These are phyloP conservation scores for Diaporthe eres DNA, from an alignment of 2,329 filamentous ascomycete genomes.

Conservation along the genomic window DNA sequence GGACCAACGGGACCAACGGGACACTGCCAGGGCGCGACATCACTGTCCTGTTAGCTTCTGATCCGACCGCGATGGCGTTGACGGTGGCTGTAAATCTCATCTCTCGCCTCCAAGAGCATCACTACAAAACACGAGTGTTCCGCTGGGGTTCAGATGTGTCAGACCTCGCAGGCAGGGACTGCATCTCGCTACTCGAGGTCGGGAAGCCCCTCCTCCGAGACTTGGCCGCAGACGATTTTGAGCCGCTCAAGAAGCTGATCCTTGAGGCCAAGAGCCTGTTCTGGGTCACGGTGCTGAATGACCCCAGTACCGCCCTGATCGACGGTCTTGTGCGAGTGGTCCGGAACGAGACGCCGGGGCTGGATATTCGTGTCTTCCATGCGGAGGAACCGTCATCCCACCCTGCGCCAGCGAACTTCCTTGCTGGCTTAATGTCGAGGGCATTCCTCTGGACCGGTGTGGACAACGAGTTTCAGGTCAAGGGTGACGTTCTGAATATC, in stretches of 20 bases:
- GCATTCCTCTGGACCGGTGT: background rate
- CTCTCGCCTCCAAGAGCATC: background rate
- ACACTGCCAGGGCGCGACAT: background rate
- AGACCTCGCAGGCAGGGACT: background rate
- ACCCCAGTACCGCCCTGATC: background rate
- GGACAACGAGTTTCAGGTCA: constrained; percentile 2
- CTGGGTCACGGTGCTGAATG: constrained; percentile 47
- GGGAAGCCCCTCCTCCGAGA: background rate
- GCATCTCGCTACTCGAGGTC: constrained; percentile 14
- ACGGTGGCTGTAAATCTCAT: constrained; percentile 15
- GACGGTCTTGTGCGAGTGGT: constrained; percentile 15
- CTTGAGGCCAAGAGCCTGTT: constrained; percentile 41
- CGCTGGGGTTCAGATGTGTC: background rate
- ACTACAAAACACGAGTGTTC: background rate
- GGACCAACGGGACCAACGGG: background rate
- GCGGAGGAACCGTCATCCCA: background rate
- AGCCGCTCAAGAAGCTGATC: constrained; percentile 45
- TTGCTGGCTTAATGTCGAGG: background rate
- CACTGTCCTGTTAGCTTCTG: constrained; percentile 32
- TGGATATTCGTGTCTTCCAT: constrained; percentile 9
- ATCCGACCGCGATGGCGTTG: constrained; percentile 2
- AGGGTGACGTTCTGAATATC: background rate
- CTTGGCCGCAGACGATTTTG: background rate
- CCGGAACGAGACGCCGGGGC: constrained; percentile 1
- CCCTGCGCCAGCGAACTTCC: background rate